Evolutionary conservation across 805 yeast genomes (phyloP), one percentile per base, ranked within the genome.

Genomic region (Saccharomycopsis microspora): DNA sequence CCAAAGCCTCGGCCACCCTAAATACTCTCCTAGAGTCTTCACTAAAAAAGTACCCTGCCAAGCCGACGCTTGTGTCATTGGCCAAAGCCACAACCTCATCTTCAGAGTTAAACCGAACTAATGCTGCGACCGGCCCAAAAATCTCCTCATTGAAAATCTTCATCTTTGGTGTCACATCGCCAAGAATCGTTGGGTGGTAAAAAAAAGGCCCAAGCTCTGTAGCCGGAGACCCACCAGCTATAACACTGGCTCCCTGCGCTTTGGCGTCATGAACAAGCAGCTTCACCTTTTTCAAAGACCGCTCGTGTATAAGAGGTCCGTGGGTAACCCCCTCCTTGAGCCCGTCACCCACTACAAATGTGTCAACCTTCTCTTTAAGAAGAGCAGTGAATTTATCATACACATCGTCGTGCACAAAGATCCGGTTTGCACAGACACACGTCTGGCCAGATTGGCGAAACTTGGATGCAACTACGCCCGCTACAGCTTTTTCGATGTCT

Each of bases 401-500:
- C n/a, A 85, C 60, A 7, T 67, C 66, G 41, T 69, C 72, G 57
- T 85, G 93, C 34, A 83, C 72, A 58, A 71, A 83, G 42, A 83
- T 60, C 58, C 89, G 70, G 64, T 82, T 82, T 42, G 88, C 87
- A 60, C 88, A 82, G 39, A 82, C 82, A 65, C 94, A 85, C 4
- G 89, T 82, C 64, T 84, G 93, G 52, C 93, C 93, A 40, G 82
- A 72, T 31, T 82, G 81, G 60, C 93, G 72, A 65, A 82, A 80
- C 62, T 84, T 85, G 53, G 80, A 73, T 5, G 73, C 77, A 50
- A 82, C 60, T 3, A 85, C 75, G 39, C 78, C 85, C n/a, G 70
- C 71, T 10, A 82, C 77, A 0, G 90, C 90, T 39, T 67, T 64
- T 49, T 76, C 82, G 27, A 83, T 55, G 52, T 81, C 76, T 7